Evolutionary conservation across 2,329 filamentous ascomycete species (phyloP), one percentile per base, ranked within the genome.

Genomic region (Fusarium austroafricanum): DNA sequence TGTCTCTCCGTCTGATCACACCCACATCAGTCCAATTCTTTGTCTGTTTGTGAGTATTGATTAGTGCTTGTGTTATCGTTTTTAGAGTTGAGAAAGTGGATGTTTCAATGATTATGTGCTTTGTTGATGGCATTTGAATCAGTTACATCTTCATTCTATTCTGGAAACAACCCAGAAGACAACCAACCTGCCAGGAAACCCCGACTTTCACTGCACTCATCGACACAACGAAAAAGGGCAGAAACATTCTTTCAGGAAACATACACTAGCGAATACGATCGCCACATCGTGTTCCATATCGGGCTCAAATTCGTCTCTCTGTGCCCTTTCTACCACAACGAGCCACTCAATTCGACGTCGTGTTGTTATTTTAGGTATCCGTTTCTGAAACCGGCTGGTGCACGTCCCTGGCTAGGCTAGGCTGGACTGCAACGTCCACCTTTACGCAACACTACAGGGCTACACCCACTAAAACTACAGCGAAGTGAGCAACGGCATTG

Each of bases 201-300:
- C 21, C 29, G 31, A 37, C 42, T 53, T 51, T 20, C 42, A 12
- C 33, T 43, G 50, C 61, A 45, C 38, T 40, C 50, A 18, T 50
- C 62, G 38, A 65, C 49, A 43, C 57, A 59, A 68, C n/a, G 54
- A 69, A 61, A 46, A 35, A 68, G 42, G 17, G 26, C 33, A 59
- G 37, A 61, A 61, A 29, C 21, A 50, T 42, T 55, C 49, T 31
- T 51, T 55, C 40, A 59, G 47, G 28, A 54, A 65, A 52, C 53
- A 37, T 20, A 43, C 56, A 55, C 68, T 73, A 73, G 62, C 71
- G 62, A 74, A 71, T 71, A 70, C 69, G 71, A 72, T 71, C 63
- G 60, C 55, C 60, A 26, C 47, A 54, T 61, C 55, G 60, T 54
- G 53, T 42, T 62, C 61, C 61, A 60, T 49, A 64, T 69, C 40